phyloP scores from a whole-genome alignment of 2,329 filamentous ascomycete species.

The Dothistroma septosporum region DNA sequence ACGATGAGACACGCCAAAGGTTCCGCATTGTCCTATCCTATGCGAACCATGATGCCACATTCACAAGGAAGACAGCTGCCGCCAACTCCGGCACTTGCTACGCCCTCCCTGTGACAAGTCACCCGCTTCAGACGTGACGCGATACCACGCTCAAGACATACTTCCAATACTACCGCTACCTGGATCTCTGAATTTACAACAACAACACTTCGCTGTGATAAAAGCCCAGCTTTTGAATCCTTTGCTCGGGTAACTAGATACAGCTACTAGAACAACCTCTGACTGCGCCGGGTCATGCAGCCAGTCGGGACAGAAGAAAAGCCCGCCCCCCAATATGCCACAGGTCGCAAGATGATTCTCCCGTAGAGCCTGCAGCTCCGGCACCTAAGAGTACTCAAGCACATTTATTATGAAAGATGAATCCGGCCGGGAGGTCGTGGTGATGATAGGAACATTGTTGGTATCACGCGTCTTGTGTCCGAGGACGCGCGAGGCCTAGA shows the following conservation, averaged over 20 bases:
- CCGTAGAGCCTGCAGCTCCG: slow-evolving; percentile 11
- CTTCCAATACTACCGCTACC: background rate
- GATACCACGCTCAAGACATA: background rate
- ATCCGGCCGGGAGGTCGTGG: slow-evolving; percentile 8
- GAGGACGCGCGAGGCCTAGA: slow-evolving; percentile 10
- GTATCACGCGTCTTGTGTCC: slow-evolving; percentile 12
- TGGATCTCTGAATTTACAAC: background rate
- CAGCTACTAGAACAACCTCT: slow-evolving; percentile 19
- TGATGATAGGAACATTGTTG: slow-evolving; percentile 2
- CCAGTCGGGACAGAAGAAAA: slow-evolving; percentile 16
- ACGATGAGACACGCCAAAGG: background rate
- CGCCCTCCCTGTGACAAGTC: background rate
- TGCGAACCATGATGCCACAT: background rate
- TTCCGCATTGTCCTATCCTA: background rate
- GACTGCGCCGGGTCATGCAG: slow-evolving; percentile 14
- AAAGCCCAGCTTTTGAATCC: slow-evolving; percentile 20
- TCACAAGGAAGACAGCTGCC: background rate
- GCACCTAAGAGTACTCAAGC: slow-evolving; percentile 21
- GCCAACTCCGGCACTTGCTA: background rate
- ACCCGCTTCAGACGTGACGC: background rate
- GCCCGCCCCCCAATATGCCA: slow-evolving; percentile 16
- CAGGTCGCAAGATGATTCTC: slow-evolving; percentile 11
- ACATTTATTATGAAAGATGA: slow-evolving; percentile 21
- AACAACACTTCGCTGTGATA: slow-evolving; percentile 1
- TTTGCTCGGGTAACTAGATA: slow-evolving; percentile 17